A percentile compares a stretch with the other conserved stretches of the same genome.
phyloP scores from a whole-genome alignment of 768 basidiomycete species.

The Fomitopsis pulvina region DNA sequence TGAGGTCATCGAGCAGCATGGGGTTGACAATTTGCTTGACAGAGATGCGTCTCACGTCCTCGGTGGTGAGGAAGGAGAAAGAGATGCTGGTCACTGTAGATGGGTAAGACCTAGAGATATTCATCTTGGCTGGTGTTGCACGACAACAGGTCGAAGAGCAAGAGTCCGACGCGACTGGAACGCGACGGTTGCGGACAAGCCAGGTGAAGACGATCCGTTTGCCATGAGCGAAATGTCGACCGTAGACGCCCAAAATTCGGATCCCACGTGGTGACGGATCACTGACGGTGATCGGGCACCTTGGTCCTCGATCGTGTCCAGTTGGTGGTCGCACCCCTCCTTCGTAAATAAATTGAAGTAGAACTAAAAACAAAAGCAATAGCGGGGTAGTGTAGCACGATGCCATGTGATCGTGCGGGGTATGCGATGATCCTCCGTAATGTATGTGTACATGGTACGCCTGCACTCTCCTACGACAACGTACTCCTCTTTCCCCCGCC shows the following conservation, averaged over 20 bases:
- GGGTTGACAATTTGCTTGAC: conserved; percentile 97
- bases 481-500: conserved; percentile 27
- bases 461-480: conserved; percentile 29
- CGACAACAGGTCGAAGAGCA: neutral
- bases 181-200: neutral
- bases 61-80: conserved; percentile 86
- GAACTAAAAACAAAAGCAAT: too few species aligned
- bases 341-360: too few species aligned
- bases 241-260: neutral
- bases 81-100: conserved; percentile 79
- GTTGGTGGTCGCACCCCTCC: neutral
- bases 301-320: neutral
- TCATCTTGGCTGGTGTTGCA: conserved; percentile 47
- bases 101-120: conserved; percentile 86
- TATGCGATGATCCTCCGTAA: neutral
- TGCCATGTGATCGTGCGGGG: too few species aligned
- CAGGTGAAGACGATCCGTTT: neutral
- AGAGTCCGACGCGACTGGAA: neutral
- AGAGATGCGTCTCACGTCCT: conserved; percentile 90
- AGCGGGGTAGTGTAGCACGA: too few species aligned
- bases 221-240: neutral
- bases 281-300: neutral
- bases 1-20: conserved; percentile 86
- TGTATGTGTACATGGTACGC: neutral
- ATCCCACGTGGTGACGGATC: neutral